phyloP scores from a whole-genome alignment of 257 asterid species.

The Paulownia fortunei region DNA sequence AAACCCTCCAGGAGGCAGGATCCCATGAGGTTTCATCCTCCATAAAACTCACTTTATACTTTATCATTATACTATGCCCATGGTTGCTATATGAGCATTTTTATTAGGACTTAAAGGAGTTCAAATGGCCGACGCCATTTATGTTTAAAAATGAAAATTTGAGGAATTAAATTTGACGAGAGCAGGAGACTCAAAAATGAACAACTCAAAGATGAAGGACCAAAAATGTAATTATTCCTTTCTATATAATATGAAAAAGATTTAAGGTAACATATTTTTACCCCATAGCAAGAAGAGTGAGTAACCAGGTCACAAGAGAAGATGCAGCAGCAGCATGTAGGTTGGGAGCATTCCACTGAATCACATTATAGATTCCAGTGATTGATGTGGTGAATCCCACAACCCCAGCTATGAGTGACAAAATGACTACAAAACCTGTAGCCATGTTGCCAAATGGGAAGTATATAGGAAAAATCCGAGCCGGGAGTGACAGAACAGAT shows the following conservation, averaged over 20 bases:
- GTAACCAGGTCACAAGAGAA: constrained; percentile 66
- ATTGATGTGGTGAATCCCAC: constrained; percentile 80
- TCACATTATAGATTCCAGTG: constrained; percentile 57
- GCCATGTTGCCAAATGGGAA: constrained; percentile 91
- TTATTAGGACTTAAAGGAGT: no score
- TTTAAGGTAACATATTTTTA: constrained; percentile 32
- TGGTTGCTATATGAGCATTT: no score
- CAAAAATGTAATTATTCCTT: not conserved
- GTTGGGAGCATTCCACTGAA: constrained; percentile 60
- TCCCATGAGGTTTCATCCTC: no score
- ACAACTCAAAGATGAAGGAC: not conserved
- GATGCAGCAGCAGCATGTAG: constrained; percentile 81
- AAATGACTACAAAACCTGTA: constrained; percentile 74
- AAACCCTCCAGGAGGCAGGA: no score
- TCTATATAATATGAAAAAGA: no score
- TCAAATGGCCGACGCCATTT: no score
- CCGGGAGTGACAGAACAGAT: constrained; percentile 59
- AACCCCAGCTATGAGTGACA: constrained; percentile 80
- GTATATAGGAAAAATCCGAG: constrained; percentile 74
- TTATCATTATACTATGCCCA: no score
- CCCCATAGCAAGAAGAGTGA: constrained; percentile 97
- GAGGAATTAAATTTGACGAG: not conserved
- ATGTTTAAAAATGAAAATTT: not conserved
- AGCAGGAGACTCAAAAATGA: not conserved
- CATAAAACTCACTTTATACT: no score